Base-by-base conservation (phyloP, 257 asterid genomes). In the Solanum dulcamara region DNA sequence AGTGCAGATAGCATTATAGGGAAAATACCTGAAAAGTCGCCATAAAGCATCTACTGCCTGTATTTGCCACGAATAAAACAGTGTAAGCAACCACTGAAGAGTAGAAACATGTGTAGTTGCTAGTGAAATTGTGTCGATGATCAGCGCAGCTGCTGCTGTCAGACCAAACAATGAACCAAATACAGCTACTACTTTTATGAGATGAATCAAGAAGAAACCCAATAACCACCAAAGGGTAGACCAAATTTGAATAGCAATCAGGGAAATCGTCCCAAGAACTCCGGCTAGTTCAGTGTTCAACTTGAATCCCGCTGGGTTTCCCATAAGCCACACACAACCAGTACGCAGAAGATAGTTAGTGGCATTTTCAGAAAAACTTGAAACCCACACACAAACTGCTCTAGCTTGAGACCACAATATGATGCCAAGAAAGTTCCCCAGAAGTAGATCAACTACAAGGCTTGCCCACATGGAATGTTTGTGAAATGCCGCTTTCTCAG, bases 301-400 rank as follows among this genome's bases (percentile, higher is more conserved):
- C 91, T 97, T 97, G 91, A 97, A 97, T 68, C 99, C 99, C 11
- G 99, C 99, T 7, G 98, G 99, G 89, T 94, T 92, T 50, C 98
- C 98, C 98, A 97, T 95, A 87, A 97, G 95, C 99, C 99, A 97
- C 81, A 95, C 98, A 87, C 99, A 96, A 84, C 98, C 95, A 71
- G 86, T 90, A 81, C 99, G 98, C 87, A 97, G 86, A 91, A 94
- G 93, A 87, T 90, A 86, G 88, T 95, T 91, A 32, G 98, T 95
- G 89, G 93, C 85, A 88, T 92, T 95, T 57, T 87, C 89, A 12
- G 93, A 89, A 59, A 93, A 92, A 53, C 87, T 87, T 46, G 96
- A 92, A 89, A 94, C 83, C 93, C 87, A 87, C 70, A 77, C 70
- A 87, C 89, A 91, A 83, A 88, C 87, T 88, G 90, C 86, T 88